Evolutionary conservation across 306 rosid genomes (phyloP).

Genomic region (Acmispon strigosus): DNA sequence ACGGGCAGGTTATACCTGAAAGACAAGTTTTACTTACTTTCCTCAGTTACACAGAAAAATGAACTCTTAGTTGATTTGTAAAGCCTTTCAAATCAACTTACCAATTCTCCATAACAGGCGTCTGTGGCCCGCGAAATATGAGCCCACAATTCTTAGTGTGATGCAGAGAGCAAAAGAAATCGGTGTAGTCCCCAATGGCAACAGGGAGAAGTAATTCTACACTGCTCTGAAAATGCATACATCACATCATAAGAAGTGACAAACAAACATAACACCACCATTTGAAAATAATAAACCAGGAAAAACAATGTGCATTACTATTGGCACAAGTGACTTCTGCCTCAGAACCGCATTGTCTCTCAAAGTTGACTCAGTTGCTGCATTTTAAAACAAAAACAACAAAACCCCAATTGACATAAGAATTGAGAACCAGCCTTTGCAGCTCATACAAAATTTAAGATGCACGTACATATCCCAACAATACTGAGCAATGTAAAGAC

Average conservation of each 20-base stretch:
- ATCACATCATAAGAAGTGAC: conserved; percentile 4
- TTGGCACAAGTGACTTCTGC: conserved; percentile 59
- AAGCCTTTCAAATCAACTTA: conserved; percentile 17
- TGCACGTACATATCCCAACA: neutral
- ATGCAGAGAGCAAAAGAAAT: conserved; percentile 76
- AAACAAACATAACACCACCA: neutral
- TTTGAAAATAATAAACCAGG: neutral
- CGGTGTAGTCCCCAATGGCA: conserved; percentile 81
- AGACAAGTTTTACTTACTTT: neutral
- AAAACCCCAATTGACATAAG: neutral
- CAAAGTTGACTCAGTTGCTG: conserved; percentile 70
- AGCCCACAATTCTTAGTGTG: conserved; percentile 86
- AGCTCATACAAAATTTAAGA: conserved; percentile 18
- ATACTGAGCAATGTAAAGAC: neutral
- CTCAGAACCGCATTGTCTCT: conserved; percentile 71
- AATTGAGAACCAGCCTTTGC: neutral
- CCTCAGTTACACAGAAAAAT: neutral
- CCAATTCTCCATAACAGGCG: conserved; percentile 68
- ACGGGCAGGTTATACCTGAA: conserved; percentile 83
- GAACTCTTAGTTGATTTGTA: neutral
- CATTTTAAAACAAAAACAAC: conserved; percentile 18
- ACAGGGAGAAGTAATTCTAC: conserved; percentile 79
- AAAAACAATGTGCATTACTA: conserved; percentile 44
- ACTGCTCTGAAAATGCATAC: conserved; percentile 42
- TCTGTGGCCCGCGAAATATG: conserved; percentile 72